phyloP scores from a whole-genome alignment of 352 stramenopile species.

The Peronospora farinosa region DNA sequence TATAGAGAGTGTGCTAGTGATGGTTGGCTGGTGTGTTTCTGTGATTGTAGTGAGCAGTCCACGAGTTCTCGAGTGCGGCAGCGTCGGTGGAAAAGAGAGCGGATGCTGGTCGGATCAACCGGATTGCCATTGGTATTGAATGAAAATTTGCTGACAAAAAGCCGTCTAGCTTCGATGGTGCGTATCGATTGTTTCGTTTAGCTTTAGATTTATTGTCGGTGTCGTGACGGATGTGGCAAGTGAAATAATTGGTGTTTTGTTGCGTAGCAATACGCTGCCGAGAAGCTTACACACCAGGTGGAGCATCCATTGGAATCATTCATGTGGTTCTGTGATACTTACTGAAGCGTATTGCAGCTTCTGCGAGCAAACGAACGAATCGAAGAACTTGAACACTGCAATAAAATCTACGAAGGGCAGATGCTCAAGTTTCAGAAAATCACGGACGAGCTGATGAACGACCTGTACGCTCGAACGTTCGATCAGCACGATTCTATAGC shows the following conservation, averaged over 20 bases:
- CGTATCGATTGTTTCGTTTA: neutral
- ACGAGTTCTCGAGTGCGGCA: too few relatives aligned
- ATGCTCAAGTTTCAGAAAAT: constrained; percentile 36
- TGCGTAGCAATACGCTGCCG: too few relatives aligned
- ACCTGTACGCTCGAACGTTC: constrained; percentile 19
- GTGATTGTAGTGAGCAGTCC: constrained; percentile 14
- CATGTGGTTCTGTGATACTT: neutral
- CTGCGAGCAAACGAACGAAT: constrained; percentile 43
- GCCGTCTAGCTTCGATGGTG: constrained; percentile 34
- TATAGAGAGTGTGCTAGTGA: neutral
- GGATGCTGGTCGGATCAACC: constrained; percentile 38
- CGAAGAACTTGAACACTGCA: constrained; percentile 38
- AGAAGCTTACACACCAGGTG: too few relatives aligned
- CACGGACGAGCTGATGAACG: constrained; percentile 23
- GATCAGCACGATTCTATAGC: constrained; percentile 17
- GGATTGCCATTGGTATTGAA: constrained; percentile 29
- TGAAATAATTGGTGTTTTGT: too few relatives aligned
- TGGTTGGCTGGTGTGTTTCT: too few relatives aligned
- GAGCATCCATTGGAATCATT: too few relatives aligned
- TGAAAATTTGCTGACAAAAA: constrained; percentile 30
- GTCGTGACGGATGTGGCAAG: constrained; percentile 1
- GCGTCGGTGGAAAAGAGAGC: constrained; percentile 51
- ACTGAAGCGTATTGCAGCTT: constrained; percentile 21
- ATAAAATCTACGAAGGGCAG: constrained; percentile 43
- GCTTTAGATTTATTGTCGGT: neutral